A percentile compares a stretch with the other conserved stretches of the same genome.
Evolutionary conservation across 2,329 filamentous ascomycete genomes (phyloP).

Genomic region (Ophiostoma sp.): DNA sequence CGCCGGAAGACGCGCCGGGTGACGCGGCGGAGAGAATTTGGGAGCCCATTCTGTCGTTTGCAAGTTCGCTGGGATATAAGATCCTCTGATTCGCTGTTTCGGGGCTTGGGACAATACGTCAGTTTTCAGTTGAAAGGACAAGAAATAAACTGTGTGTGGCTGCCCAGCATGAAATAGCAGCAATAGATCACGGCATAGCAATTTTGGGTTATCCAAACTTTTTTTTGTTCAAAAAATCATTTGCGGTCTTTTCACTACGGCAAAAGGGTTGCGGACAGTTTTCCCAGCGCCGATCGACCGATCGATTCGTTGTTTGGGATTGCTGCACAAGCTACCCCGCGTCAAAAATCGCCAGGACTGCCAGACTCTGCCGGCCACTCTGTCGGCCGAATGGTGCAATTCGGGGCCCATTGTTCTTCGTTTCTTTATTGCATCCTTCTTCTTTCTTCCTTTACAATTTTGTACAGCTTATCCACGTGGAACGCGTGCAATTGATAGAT

Average conservation of each 20-base stretch:
- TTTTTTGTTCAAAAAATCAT: not conserved
- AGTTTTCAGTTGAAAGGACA: not conserved
- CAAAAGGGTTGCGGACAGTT: not conserved
- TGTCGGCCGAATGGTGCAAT: not conserved
- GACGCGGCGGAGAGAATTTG: not conserved
- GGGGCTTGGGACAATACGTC: not conserved
- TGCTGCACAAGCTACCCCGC: not conserved
- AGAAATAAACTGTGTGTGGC: not conserved
- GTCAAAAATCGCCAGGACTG: not conserved
- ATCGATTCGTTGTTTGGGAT: not conserved
- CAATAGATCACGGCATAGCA: slow-evolving; percentile 11
- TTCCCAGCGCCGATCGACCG: not conserved
- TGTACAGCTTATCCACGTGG: not conserved
- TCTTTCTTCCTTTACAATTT: not conserved
- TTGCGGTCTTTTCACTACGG: not conserved
- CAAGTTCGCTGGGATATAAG: not conserved
- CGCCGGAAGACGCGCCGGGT: not conserved
- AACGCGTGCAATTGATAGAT: not conserved
- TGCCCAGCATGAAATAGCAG: slow-evolving; percentile 8
- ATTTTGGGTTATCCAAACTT: not conserved
- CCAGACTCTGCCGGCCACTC: not conserved
- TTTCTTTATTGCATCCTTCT: not conserved
- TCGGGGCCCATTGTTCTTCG: not conserved
- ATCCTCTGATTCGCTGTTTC: not conserved
- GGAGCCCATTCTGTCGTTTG: slow-evolving; percentile 13